Evolutionary conservation across 2,329 filamentous ascomycete species (phyloP).

Genomic region (Lomentospora prolificans): DNA sequence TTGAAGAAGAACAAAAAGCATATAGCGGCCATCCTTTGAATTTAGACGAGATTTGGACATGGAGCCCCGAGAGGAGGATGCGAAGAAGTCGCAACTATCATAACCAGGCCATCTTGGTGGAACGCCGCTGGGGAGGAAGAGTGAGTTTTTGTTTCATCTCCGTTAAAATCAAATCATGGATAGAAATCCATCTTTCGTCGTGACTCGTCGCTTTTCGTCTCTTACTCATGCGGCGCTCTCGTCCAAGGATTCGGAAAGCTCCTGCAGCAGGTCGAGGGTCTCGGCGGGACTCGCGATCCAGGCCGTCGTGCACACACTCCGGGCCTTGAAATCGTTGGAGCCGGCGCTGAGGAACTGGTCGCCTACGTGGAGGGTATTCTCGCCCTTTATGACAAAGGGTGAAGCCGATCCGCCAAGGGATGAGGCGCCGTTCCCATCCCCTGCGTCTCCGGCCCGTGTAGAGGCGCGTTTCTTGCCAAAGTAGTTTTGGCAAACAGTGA

Average conservation of each 20-base stretch:
- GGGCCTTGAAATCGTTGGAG: constrained; percentile 93
- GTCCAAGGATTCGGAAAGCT: constrained; percentile 48
- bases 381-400: constrained; percentile 44
- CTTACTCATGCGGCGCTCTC: background rate
- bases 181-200: background rate
- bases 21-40: too few relatives aligned
- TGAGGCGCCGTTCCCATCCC: constrained; percentile 34
- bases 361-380: constrained; percentile 84
- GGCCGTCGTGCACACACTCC: constrained; percentile 84
- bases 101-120: too few relatives aligned
- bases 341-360: constrained; percentile 95
- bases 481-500: constrained; percentile 83
- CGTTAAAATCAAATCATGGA: too few relatives aligned
- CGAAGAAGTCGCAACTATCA: too few relatives aligned
- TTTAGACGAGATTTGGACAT: background rate
- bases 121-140: too few relatives aligned
- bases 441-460: too few relatives aligned
- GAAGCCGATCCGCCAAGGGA: background rate
- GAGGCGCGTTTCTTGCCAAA: constrained; percentile 47
- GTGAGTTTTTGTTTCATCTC: too few relatives aligned
- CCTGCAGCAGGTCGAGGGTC: constrained; percentile 82
- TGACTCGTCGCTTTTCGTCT: background rate
- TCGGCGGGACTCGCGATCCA: constrained; percentile 93
- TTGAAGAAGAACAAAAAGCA: too few relatives aligned
- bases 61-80: too few relatives aligned